Base-by-base conservation (phyloP, 208 protist species). In the Angomonas ambiguus region DNA sequence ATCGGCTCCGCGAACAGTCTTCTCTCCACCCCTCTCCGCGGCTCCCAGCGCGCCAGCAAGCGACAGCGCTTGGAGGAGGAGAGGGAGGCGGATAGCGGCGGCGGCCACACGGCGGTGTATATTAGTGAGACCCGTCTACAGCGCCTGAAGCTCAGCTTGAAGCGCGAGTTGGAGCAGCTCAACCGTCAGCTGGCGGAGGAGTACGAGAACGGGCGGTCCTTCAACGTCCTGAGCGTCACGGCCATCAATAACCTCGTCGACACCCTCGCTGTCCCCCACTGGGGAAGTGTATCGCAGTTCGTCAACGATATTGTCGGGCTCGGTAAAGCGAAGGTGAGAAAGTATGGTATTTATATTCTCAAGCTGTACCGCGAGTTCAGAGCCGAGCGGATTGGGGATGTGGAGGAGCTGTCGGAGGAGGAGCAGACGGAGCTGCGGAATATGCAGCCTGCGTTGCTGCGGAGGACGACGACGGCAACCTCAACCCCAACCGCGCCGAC, bases 241-340 rank as follows among this genome's bases (percentile, higher is more conserved):
- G 89, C 85, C 22, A 87, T 95, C 38, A 73, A 92, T 55, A 80
- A 74, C 28, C 74, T 95, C 51, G 80, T 85, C 6, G 76, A 77
- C 13, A 95, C 86, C 33, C 74, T 95, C 6, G 61, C 64, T 1
- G 66, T 77, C 11, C 82, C 86, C 5, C 56, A 69, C 24, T 95
- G 86, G 86, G 89, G 89, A 10, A 80, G 74, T 33, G 80, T 91
- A 8, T 62, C 64, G 51, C 74, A 95, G 56, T 74, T 95, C 35
- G 74, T 77, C 25, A 56, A 56, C 32, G 86, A 95, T 74, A 62
- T 95, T 3, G 89, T 93, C 65, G 89, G 89, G 0, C 78, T 95
- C 71, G 89, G 86, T 4, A 93, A 92, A 80, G 89, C 88, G 76
- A 95, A 95, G 74, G 83, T 92, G 58, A 79, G 80, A 63, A 90